A percentile compares a stretch with the other conserved stretches of the same genome.
phyloP scores from a whole-genome alignment of 2,329 filamentous ascomycete species.

The Parascedosporium putredinis region DNA sequence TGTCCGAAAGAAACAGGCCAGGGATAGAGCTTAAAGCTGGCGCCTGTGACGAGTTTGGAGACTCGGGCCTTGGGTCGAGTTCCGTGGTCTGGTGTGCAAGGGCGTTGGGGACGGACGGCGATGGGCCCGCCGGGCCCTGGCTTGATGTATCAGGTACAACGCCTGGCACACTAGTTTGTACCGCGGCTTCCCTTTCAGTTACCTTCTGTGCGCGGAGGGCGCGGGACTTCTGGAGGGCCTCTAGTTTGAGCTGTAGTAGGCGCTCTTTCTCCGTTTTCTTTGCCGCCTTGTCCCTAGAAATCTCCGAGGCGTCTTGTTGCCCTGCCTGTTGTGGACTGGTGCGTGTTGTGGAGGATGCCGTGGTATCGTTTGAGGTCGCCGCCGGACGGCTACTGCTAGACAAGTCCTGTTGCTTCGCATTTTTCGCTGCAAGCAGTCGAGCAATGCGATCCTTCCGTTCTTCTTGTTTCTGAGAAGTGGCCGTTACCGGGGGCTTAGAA shows the following conservation, averaged over 20 bases:
- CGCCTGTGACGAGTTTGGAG: not conserved
- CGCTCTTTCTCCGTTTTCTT: conserved; percentile 57
- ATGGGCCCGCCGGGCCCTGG: not conserved
- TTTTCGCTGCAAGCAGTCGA: conserved; percentile 63
- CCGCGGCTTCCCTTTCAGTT: conserved; percentile 9
- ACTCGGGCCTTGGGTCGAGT: not conserved
- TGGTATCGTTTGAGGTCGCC: not conserved
- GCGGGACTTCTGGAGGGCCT: conserved; percentile 55
- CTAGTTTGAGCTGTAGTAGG: conserved; percentile 66
- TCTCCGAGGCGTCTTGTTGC: not conserved
- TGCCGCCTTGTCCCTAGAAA: conserved; percentile 2
- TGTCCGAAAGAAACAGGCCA: conserved; percentile 24
- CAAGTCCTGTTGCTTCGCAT: conserved; percentile 34
- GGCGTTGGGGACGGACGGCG: not conserved
- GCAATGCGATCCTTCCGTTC: conserved; percentile 70
- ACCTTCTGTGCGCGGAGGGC: conserved; percentile 29
- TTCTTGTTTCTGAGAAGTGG: conserved; percentile 30
- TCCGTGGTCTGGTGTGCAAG: not conserved
- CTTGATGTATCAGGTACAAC: too few species aligned
- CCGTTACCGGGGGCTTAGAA: not conserved
- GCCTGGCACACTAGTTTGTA: too few species aligned
- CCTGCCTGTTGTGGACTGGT: not conserved
- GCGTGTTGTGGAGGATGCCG: not conserved
- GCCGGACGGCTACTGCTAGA: conserved; percentile 5
- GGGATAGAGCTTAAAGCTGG: conserved; percentile 20